phyloP scores from a whole-genome alignment of 495 filamentous ascomycete species.

The Aspergillus diversus region DNA sequence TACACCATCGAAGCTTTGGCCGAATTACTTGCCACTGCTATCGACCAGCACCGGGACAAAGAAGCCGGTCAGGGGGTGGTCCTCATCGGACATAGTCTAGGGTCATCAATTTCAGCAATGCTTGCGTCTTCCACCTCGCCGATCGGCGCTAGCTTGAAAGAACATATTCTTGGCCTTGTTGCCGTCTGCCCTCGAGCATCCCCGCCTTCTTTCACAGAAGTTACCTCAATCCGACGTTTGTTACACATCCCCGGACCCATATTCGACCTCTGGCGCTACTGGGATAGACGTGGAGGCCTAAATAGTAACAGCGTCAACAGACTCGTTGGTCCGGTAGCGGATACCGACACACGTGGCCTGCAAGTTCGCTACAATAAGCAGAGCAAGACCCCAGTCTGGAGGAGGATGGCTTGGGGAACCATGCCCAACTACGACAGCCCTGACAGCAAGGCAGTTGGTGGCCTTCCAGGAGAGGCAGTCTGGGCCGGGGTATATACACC shows the following conservation, averaged over 20 bases:
- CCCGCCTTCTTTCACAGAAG: constrained; percentile 59
- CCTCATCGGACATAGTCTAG: constrained; percentile 86
- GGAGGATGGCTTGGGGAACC: constrained; percentile 77
- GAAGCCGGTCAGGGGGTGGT: constrained; percentile 74
- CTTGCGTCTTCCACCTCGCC: constrained; percentile 67
- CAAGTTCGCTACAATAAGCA: constrained; percentile 85
- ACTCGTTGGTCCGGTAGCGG: constrained; percentile 76
- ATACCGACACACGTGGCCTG: constrained; percentile 72
- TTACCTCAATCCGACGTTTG: constrained; percentile 54
- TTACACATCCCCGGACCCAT: constrained; percentile 69
- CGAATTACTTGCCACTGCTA: constrained; percentile 71
- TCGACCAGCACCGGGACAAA: constrained; percentile 68
- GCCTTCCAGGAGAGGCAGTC: constrained; percentile 67
- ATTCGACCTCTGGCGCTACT: constrained; percentile 78
- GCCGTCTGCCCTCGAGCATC: constrained; percentile 76
- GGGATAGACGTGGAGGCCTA: constrained; percentile 78
- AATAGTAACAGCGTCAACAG: constrained; percentile 77
- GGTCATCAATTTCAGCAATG: constrained; percentile 74
- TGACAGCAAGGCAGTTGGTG: constrained; percentile 54
- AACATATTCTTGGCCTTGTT: constrained; percentile 73
- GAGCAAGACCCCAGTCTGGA: constrained; percentile 78
- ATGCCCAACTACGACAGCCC: constrained; percentile 56
- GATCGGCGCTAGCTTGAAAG: constrained; percentile 49
- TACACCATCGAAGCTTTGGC: constrained; percentile 78
- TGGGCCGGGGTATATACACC: constrained; percentile 77